Conservation (phyloP, 2,329 filamentous ascomycete species). For the Ilyonectria robusta region DNA sequence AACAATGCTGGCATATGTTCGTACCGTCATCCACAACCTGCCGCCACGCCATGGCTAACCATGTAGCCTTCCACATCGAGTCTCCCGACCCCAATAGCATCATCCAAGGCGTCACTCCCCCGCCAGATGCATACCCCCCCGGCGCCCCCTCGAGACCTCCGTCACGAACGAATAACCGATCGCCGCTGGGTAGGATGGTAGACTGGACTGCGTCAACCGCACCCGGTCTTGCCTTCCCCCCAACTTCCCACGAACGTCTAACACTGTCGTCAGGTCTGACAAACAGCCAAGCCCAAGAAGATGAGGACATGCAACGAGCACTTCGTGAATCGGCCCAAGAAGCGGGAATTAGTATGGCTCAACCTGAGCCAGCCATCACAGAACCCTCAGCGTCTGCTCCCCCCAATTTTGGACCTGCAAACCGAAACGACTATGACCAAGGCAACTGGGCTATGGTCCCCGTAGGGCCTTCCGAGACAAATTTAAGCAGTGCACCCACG, state of each 20-base stretch:
- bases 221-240: constrained; percentile 55
- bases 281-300: constrained; percentile 60
- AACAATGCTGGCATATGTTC: constrained; percentile 62
- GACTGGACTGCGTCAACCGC: constrained; percentile 62
- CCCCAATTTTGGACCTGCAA: constrained; percentile 73
- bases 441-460: constrained; percentile 73
- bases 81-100: constrained; percentile 61
- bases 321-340: constrained; percentile 69
- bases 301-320: constrained; percentile 70
- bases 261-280: constrained; percentile 53
- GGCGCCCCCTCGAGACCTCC: constrained; percentile 73
- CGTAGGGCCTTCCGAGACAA: constrained; percentile 48
- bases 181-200: constrained; percentile 67
- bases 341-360: constrained; percentile 59
- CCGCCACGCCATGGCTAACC: constrained; percentile 42
- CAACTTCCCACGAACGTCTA: constrained; percentile 41
- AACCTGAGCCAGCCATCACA: constrained; percentile 67
- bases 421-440: constrained; percentile 67
- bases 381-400: constrained; percentile 56
- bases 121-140: constrained; percentile 56
- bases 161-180: constrained; percentile 70
- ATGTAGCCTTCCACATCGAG: constrained; percentile 69
- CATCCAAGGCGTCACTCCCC: constrained; percentile 61
- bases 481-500: constrained; percentile 36
- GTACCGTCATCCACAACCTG: constrained; percentile 31